Percentiles rank a stretch among this genome's conserved stretches.
Conservation (phyloP, 2,329 filamentous ascomycete genomes). For the Colletotrichum tabaci region DNA sequence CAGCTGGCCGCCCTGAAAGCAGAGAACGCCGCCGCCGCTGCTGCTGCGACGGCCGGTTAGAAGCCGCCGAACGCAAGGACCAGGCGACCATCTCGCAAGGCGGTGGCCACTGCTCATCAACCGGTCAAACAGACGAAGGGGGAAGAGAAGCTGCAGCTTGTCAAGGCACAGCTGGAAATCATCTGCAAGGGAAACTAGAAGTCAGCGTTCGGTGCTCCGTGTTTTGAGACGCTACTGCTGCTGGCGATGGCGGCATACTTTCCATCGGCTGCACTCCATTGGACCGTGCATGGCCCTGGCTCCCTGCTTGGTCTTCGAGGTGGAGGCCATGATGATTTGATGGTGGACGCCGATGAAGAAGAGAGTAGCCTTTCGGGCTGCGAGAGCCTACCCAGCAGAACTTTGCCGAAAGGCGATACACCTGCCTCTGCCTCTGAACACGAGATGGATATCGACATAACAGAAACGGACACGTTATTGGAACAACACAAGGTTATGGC, state of each 20-base stretch:
- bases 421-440: not conserved
- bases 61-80: slow-evolving; percentile 18
- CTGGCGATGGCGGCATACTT: not conserved
- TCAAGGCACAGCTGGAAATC: slow-evolving; percentile 15
- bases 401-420: not conserved
- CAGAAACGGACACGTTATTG: not conserved
- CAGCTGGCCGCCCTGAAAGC: slow-evolving; percentile 73
- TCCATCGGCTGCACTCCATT: not conserved
- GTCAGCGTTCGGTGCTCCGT: not conserved
- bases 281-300: not conserved
- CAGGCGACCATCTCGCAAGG: slow-evolving; percentile 22
- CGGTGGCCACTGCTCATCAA: not conserved
- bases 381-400: not conserved
- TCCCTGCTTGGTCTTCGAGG: not conserved
- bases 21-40: slow-evolving; percentile 66
- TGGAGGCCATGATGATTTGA: not conserved
- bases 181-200: not conserved
- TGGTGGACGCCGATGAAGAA: not conserved
- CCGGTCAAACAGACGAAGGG: not conserved
- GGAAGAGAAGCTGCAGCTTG: slow-evolving; percentile 4
- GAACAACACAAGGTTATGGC: not conserved
- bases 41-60: slow-evolving; percentile 52
- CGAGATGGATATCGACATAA: not conserved
- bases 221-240: not conserved
- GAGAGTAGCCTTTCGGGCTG: too few relatives aligned